Conservation (phyloP, 306 rosid genomes). For the Quercus ilex region DNA sequence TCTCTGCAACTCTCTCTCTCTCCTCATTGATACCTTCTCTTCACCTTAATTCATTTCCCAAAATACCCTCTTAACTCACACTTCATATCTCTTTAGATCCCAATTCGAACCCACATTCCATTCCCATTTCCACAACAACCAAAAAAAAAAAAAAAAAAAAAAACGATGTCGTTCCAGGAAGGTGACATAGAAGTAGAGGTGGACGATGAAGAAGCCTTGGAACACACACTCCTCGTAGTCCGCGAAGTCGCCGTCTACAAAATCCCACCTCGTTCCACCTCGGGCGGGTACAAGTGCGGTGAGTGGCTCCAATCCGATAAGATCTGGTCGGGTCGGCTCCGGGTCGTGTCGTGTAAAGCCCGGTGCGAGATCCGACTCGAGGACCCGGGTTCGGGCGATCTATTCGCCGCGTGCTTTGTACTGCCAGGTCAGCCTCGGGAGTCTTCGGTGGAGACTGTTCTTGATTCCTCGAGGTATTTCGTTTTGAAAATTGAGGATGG, state of each 20-base stretch:
- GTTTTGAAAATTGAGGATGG: slow-evolving; percentile 99
- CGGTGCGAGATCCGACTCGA: slow-evolving; percentile 99
- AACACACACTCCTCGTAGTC: slow-evolving; percentile 95
- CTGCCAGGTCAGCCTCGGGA: slow-evolving; percentile 81
- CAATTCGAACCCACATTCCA: slow-evolving; percentile 11
- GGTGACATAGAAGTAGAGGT: not conserved
- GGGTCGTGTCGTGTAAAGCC: slow-evolving; percentile 83
- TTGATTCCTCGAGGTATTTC: slow-evolving; percentile 94
- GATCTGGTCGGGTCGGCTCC: slow-evolving; percentile 96
- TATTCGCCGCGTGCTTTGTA: slow-evolving; percentile 93
- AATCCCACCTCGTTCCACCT: slow-evolving; percentile 85
- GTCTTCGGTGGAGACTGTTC: slow-evolving; percentile 77
- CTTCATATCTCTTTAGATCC: no score
- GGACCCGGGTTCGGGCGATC: slow-evolving; percentile 85
- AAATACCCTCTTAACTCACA: no score
- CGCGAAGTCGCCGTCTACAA: slow-evolving; percentile 95
- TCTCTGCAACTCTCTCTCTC: slow-evolving; percentile 11
- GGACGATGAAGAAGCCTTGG: slow-evolving; percentile 82
- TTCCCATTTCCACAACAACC: not conserved
- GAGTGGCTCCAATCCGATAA: slow-evolving; percentile 99
- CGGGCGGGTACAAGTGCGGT: slow-evolving; percentile 91
- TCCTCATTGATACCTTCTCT: slow-evolving; percentile 24
- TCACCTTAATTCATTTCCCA: slow-evolving; percentile 13
- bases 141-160: not conserved
- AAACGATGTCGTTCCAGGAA: slow-evolving; percentile 69